A percentile compares a stretch with the other conserved stretches of the same genome.
These are phyloP conservation scores for Cyclocybe aegerita DNA, from an alignment of 768 basidiomycete species.

Conservation along the genomic window DNA sequence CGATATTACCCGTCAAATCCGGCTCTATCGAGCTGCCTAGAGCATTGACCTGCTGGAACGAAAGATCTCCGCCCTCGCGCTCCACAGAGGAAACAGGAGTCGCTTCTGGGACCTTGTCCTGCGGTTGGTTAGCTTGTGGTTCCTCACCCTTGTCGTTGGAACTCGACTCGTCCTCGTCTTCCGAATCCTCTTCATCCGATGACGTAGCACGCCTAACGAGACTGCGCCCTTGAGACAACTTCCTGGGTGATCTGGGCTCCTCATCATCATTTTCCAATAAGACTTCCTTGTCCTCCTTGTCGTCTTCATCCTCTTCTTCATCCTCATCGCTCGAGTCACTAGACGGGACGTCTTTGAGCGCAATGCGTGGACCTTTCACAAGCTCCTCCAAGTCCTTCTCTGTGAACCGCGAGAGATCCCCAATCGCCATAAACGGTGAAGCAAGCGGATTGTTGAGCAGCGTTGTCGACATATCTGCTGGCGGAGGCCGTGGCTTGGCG, in stretches of 20 bases:
- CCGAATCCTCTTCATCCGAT: conserved; percentile 36
- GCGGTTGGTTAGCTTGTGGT: not conserved
- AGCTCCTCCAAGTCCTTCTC: conserved; percentile 35
- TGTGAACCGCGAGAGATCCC: conserved; percentile 21
- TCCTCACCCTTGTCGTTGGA: not conserved
- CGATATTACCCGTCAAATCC: conserved; percentile 31
- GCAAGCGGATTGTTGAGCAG: not conserved
- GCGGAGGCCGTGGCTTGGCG: not conserved
- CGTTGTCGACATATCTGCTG: not conserved
- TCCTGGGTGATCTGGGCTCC: conserved; percentile 16
- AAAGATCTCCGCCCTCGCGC: conserved; percentile 14
- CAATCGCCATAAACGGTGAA: conserved; percentile 9
- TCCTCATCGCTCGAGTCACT: conserved; percentile 42
- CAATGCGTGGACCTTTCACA: conserved; percentile 35
- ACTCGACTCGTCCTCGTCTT: conserved; percentile 24
- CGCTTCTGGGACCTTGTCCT: not conserved
- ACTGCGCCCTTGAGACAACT: not conserved
- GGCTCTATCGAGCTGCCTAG: conserved; percentile 30
- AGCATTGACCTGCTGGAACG: conserved; percentile 30
- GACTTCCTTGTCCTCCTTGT: conserved; percentile 29
- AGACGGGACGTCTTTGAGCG: conserved; percentile 32
- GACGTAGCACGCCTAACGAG: conserved; percentile 20
- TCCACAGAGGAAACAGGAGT: not conserved
- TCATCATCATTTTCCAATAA: conserved; percentile 15
- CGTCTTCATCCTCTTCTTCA: conserved; percentile 32